These are phyloP conservation scores for Rhizopogon roseolus DNA, from an alignment of 768 basidiomycete species.

Conservation along the genomic window DNA sequence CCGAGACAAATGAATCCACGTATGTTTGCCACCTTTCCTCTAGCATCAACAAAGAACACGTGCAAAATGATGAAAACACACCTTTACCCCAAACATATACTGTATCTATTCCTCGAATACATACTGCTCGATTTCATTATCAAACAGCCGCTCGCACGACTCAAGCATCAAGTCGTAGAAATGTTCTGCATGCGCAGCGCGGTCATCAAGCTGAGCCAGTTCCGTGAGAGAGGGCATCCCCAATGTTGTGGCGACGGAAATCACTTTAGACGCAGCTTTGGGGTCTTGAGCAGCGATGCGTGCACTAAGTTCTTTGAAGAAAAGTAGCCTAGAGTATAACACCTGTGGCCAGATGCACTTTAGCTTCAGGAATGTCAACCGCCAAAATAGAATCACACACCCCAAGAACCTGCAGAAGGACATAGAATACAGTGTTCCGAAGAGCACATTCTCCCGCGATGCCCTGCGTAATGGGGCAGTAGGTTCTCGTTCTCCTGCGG, in stretches of 20 bases:
- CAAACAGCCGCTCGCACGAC: constrained; percentile 86
- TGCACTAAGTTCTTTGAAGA: constrained; percentile 69
- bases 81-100: constrained; percentile 80
- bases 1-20: constrained; percentile 70
- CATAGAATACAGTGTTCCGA: constrained; percentile 90
- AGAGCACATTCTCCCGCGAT: constrained; percentile 62
- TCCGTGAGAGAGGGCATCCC: constrained; percentile 26
- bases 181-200: constrained; percentile 47
- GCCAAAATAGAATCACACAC: constrained; percentile 37
- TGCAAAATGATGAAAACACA: constrained; percentile 20
- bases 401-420: constrained; percentile 79
- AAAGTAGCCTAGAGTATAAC: constrained; percentile 73
- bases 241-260: constrained; percentile 18
- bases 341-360: constrained; percentile 42
- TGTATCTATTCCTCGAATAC: constrained; percentile 91
- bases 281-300: constrained; percentile 32
- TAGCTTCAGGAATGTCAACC: background rate
- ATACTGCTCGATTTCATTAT: constrained; percentile 83
- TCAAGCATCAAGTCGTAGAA: constrained; percentile 83
- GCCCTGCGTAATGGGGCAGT: constrained; percentile 22
- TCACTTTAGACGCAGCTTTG: background rate
- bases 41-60: constrained; percentile 34
- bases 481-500: constrained; percentile 20
- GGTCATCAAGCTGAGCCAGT: constrained; percentile 26
- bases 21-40: constrained; percentile 79